Evolutionary conservation across 768 basidiomycete species (phyloP).

Genomic region (Coprinopsis marcescibilis): DNA sequence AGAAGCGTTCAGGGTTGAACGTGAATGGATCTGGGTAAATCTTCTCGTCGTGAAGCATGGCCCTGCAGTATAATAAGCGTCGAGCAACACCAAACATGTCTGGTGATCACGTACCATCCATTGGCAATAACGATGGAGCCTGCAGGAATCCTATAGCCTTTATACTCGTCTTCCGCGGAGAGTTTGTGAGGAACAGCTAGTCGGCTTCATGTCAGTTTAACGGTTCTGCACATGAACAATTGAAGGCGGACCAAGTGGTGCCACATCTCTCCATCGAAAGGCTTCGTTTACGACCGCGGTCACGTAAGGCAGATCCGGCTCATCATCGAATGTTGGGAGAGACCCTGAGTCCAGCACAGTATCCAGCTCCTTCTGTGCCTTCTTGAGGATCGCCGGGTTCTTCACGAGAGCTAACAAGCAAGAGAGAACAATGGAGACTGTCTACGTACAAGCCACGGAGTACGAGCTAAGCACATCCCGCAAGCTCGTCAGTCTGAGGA

Average conservation of each 20-base stretch:
- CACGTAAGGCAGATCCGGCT: no score
- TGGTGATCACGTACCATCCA: slow-evolving; percentile 21
- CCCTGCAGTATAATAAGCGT: background rate
- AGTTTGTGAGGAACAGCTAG: slow-evolving; percentile 28
- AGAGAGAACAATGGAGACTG: no score
- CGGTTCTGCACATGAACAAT: background rate
- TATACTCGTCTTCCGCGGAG: slow-evolving; percentile 38
- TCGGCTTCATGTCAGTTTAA: background rate
- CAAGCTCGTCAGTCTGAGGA: no score
- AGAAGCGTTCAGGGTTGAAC: slow-evolving; percentile 30
- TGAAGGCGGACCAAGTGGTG: background rate
- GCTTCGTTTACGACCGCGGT: no score
- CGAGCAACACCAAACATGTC: background rate
- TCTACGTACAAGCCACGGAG: no score
- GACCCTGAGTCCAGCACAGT: no score
- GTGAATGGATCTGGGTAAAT: slow-evolving; percentile 13
- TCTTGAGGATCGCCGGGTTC: no score
- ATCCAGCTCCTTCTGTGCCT: no score
- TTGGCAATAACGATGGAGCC: slow-evolving; percentile 30
- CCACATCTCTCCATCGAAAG: background rate
- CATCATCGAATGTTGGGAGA: no score
- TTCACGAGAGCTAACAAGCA: no score
- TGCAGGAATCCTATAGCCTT: slow-evolving; percentile 40
- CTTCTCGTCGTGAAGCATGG: slow-evolving; percentile 19
- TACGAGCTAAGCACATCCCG: no score